Conservation (phyloP, 1,284 basidiomycete species). For the Trichosporon sp. region DNA sequence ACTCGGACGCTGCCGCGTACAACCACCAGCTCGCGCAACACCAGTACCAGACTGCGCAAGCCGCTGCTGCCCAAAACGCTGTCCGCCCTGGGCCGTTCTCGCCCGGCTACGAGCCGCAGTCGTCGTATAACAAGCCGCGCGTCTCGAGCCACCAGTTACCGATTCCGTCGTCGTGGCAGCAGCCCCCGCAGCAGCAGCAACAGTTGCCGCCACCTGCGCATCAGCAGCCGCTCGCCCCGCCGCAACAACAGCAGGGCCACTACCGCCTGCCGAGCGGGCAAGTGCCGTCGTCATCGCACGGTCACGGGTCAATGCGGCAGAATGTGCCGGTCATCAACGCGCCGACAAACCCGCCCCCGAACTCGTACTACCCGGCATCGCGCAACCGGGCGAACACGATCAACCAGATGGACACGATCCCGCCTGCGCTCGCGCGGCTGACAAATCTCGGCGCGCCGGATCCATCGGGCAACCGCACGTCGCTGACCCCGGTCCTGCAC, state of each 20-base stretch:
- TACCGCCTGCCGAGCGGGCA: slow-evolving; percentile 4
- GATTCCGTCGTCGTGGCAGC: slow-evolving; percentile 16
- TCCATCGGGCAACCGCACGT: slow-evolving; percentile 68
- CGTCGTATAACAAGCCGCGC: slow-evolving; percentile 27
- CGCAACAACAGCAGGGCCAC: slow-evolving; percentile 7
- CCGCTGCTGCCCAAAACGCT: slow-evolving; percentile 41
- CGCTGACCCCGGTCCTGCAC: slow-evolving; percentile 82
- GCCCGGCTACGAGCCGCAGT: slow-evolving; percentile 40
- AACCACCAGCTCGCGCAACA: slow-evolving; percentile 93
- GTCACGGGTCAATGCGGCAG: slow-evolving; percentile 44
- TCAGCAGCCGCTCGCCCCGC: background rate
- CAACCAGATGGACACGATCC: slow-evolving; percentile 79
- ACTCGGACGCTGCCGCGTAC: slow-evolving; percentile 89
- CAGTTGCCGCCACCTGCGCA: slow-evolving; percentile 49
- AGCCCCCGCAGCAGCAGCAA: slow-evolving; percentile 24
- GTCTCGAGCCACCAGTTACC: slow-evolving; percentile 51
- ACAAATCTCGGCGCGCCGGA: slow-evolving; percentile 83
- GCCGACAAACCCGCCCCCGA: slow-evolving; percentile 56
- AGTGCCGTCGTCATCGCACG: background rate
- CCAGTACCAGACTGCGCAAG: slow-evolving; percentile 84
- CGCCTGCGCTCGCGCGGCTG: slow-evolving; percentile 82
- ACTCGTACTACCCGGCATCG: slow-evolving; percentile 69
- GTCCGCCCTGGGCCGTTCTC: slow-evolving; percentile 45
- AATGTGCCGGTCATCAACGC: slow-evolving; percentile 52
- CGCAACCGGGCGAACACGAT: slow-evolving; percentile 81